A percentile compares a stretch with the other conserved stretches of the same genome.
Evolutionary conservation across 257 asterid genomes (phyloP).

Genomic region (Craterostigma plantagineum): DNA sequence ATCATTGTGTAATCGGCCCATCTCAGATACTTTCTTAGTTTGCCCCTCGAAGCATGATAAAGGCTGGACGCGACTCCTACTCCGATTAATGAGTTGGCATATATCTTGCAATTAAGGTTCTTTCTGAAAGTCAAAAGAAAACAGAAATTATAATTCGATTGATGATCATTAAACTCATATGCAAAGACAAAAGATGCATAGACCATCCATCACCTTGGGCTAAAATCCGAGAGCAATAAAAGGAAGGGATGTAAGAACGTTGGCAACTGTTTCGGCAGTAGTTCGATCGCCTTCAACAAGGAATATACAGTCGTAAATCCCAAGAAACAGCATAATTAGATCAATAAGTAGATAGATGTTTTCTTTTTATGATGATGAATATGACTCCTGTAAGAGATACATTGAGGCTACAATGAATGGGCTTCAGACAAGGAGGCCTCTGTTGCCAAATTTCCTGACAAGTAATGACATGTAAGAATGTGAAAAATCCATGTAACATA

Average conservation of each 20-base stretch:
- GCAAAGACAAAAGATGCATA: background rate
- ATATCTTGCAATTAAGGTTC: conserved; percentile 56
- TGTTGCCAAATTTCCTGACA: conserved; percentile 80
- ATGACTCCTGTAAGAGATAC: too few species aligned
- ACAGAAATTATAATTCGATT: background rate
- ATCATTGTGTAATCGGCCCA: conserved; percentile 99
- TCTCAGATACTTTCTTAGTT: conserved; percentile 58
- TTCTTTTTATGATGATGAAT: too few species aligned
- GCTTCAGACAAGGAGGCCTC: conserved; percentile 64
- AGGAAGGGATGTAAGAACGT: conserved; percentile 89
- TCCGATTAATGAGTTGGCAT: conserved; percentile 78
- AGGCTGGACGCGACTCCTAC: conserved; percentile 81
- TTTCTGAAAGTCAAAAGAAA: conserved; percentile 48
- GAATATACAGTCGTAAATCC: conserved; percentile 4
- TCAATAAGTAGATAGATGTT: background rate
- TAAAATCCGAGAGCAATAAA: conserved; percentile 70
- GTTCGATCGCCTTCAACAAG: conserved; percentile 44
- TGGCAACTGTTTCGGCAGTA: conserved; percentile 45
- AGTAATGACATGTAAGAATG: conserved; percentile 7
- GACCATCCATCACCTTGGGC: conserved; percentile 38
- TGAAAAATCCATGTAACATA: background rate
- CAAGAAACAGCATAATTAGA: conserved; percentile 1
- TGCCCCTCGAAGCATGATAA: conserved; percentile 77
- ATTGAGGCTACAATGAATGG: conserved; percentile 46
- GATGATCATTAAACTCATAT: conserved; percentile 6